Percentiles rank a stretch among this genome's conserved stretches.
phyloP scores from a whole-genome alignment of 345 rosid species.

The Reutealis trisperma region DNA sequence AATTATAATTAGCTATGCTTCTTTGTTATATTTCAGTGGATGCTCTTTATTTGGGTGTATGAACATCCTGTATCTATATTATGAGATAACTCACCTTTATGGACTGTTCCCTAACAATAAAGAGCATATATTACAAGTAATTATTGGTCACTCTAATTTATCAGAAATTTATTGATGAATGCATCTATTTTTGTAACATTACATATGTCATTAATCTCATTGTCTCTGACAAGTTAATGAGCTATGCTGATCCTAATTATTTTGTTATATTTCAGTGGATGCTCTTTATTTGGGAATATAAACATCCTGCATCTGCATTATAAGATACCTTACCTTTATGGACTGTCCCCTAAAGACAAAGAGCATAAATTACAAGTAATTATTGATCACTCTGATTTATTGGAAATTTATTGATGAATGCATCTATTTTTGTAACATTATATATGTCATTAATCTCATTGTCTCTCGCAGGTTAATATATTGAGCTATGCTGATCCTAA shows the following conservation, averaged over 20 bases:
- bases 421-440: neutral
- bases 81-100: neutral
- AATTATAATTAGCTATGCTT: neutral
- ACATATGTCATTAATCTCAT: neutral
- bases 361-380: neutral
- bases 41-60: neutral
- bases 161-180: slow-evolving; percentile 1
- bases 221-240: neutral
- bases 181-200: neutral
- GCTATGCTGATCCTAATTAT: neutral
- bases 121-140: neutral
- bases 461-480: neutral
- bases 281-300: neutral
- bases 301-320: slow-evolving; percentile 15
- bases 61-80: slow-evolving; percentile 13
- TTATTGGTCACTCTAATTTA: neutral
- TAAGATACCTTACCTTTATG: neutral
- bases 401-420: neutral
- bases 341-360: neutral
- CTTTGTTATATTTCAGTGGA: neutral
- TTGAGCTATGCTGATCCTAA: neutral
- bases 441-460: neutral
- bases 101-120: neutral
- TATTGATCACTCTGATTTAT: neutral
- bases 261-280: too few species aligned